These are phyloP conservation scores for Yamadazyma membranifaciens DNA, from an alignment of 1,139 yeast species.

Conservation along the genomic window DNA sequence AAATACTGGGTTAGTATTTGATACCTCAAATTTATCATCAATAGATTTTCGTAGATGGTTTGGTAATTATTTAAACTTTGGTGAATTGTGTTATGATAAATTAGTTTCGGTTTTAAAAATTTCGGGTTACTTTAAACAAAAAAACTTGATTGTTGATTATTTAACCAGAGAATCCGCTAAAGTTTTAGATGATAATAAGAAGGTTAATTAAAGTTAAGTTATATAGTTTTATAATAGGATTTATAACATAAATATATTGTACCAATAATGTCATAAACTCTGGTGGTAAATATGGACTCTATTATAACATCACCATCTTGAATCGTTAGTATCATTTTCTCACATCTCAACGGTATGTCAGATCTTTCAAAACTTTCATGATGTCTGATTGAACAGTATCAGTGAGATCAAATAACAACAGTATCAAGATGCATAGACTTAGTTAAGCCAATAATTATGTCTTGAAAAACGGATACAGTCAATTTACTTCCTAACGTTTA, in stretches of 20 bases:
- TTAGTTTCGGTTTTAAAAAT: slow-evolving; percentile 36
- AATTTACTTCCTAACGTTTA: slow-evolving; percentile 7
- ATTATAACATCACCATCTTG: not conserved
- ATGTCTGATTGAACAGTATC: slow-evolving; percentile 10
- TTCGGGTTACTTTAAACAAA: slow-evolving; percentile 47
- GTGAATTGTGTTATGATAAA: slow-evolving; percentile 52
- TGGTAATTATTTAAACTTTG: slow-evolving; percentile 51
- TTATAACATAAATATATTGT: not conserved
- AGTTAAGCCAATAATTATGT: slow-evolving; percentile 6
- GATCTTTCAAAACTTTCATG: slow-evolving; percentile 7
- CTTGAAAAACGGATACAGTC: slow-evolving; percentile 34
- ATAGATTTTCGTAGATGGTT: slow-evolving; percentile 56
- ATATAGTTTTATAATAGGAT: not conserved
- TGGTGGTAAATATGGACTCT: not conserved
- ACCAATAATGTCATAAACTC: not conserved
- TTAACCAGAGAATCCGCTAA: slow-evolving; percentile 33
- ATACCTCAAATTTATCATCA: slow-evolving; percentile 44
- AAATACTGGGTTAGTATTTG: slow-evolving; percentile 58
- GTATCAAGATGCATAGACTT: slow-evolving; percentile 17
- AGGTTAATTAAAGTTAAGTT: not conserved
- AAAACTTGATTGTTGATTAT: slow-evolving; percentile 36
- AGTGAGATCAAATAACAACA: slow-evolving; percentile 12
- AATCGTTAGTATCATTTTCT: not conserved
- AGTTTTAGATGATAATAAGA: slow-evolving; percentile 28
- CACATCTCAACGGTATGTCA: slow-evolving; percentile 4